Base-by-base conservation (phyloP, 2,329 filamentous ascomycete species). In the Botrytis elliptica region DNA sequence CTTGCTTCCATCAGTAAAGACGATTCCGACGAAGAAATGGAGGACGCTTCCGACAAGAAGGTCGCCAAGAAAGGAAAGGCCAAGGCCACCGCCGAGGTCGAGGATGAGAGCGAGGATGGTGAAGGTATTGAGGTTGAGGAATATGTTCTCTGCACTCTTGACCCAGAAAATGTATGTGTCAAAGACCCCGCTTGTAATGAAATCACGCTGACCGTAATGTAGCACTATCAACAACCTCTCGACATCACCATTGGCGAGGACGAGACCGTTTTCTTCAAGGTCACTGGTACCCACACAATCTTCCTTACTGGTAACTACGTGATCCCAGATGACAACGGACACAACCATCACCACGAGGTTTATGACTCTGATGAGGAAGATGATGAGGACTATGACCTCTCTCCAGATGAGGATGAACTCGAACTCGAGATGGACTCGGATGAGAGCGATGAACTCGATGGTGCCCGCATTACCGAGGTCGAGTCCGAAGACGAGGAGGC, bases 231-330 rank as follows among this genome's bases (percentile, higher is more conserved):
- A 85, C 97, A 99, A 85, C 86, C 96, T 66, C 90, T 99, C 74
- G 94, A 99, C 84, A 93, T 99, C 83, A 96, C 93, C 77, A 90
- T 99, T 82, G 90, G 89, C 80, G 93, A 97, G 83, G 89, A 92
- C 79, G 96, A 99, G 87, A 90, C 90, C 79, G 91, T 98, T 77
- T 97, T 93, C 88, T 98, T 99, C 87, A 89, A 93, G 82, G 94
- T 97, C 77, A 91, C 89, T 75, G 96, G 96, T 80, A 96, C 93
- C 76, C 94, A 98, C 88, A 90, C 92, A 77, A 88, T 99, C 81
- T 96, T 92, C 85, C 89, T 99, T 75, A 98, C 95, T 76, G 96
- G 96, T 79, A 99, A 99, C 89, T 98, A 97, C 84, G 89, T 99
- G 78, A 89, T 96, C 76, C 87, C 89, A 81, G 86, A 90, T 76